Conservation (phyloP, 805 yeast genomes). For the Saccharomycopsis amapae region DNA sequence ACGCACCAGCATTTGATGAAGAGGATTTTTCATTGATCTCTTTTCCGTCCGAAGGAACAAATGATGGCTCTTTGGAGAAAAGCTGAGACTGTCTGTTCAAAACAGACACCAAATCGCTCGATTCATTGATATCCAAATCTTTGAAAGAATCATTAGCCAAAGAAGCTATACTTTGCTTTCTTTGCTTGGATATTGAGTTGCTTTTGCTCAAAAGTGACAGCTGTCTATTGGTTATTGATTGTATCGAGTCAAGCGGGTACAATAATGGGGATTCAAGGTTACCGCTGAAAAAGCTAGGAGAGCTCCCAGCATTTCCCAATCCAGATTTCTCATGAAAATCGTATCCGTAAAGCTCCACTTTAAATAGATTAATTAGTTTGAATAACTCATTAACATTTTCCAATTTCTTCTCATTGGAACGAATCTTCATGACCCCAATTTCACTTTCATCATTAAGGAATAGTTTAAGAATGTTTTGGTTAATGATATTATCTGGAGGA, state of each 20-base stretch:
- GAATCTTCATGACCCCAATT: background rate
- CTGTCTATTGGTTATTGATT: background rate
- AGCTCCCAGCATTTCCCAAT: too few relatives aligned
- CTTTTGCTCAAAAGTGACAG: background rate
- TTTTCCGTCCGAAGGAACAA: background rate
- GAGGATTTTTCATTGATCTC: background rate
- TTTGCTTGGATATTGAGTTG: background rate
- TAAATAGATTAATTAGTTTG: conserved; percentile 9
- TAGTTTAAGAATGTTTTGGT: conserved; percentile 17
- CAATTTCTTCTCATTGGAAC: conserved; percentile 1
- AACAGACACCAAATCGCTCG: conserved; percentile 8
- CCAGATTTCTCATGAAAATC: background rate
- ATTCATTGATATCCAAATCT: background rate
- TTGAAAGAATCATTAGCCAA: conserved; percentile 1
- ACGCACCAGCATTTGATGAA: conserved; percentile 7
- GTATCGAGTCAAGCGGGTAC: background rate
- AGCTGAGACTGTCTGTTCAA: conserved; percentile 14
- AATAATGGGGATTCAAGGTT: background rate
- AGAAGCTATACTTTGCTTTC: conserved; percentile 15
- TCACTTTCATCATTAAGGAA: conserved; percentile 1
- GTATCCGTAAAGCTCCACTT: conserved; percentile 12
- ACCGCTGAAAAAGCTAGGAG: background rate
- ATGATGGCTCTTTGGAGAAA: conserved; percentile 1
- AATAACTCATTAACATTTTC: conserved; percentile 11
- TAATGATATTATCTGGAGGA: conserved; percentile 16